Percentiles rank a stretch among this genome's conserved stretches.
Conservation (phyloP, 2,329 filamentous ascomycete genomes). For the Macrophomina tecta region DNA sequence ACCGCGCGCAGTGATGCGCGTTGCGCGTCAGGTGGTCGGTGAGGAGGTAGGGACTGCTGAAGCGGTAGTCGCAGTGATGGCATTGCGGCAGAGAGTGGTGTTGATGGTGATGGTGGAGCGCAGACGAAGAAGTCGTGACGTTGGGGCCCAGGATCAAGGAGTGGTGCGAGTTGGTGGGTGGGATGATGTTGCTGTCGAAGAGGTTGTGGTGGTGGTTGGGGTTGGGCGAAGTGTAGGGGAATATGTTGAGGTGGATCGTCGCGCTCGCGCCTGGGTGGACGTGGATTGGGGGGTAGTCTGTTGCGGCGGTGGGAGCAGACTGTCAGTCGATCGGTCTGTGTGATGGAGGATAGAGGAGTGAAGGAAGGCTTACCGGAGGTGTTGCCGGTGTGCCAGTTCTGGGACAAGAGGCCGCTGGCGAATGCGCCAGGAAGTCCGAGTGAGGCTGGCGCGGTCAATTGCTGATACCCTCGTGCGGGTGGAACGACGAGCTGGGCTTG, state of each 20-base stretch:
- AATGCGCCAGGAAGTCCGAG: not conserved
- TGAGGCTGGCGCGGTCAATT: not conserved
- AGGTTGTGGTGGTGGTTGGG: not conserved
- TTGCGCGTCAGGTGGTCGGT: not conserved
- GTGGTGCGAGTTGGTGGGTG: not conserved
- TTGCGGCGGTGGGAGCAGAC: not conserved
- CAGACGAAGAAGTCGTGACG: not conserved
- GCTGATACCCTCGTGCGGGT: not conserved
- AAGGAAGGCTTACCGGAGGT: not conserved
- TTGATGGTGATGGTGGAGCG: not conserved
- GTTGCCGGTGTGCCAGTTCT: not conserved
- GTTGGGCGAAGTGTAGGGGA: not conserved
- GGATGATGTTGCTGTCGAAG: not conserved
- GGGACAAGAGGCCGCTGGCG: not conserved
- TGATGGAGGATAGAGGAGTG: not conserved
- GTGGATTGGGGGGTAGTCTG: conserved; percentile 13
- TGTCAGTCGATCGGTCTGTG: not conserved
- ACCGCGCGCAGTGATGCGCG: conserved; percentile 5
- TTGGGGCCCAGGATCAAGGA: not conserved
- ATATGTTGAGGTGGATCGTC: conserved; percentile 12
- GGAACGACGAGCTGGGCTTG: not conserved
- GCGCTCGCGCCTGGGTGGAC: conserved; percentile 16
- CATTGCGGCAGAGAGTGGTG: not conserved
- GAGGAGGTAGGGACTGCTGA: not conserved
- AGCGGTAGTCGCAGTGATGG: conserved; percentile 13